Conservation (phyloP, 2,329 filamentous ascomycete species). For the Calonectria montana region DNA sequence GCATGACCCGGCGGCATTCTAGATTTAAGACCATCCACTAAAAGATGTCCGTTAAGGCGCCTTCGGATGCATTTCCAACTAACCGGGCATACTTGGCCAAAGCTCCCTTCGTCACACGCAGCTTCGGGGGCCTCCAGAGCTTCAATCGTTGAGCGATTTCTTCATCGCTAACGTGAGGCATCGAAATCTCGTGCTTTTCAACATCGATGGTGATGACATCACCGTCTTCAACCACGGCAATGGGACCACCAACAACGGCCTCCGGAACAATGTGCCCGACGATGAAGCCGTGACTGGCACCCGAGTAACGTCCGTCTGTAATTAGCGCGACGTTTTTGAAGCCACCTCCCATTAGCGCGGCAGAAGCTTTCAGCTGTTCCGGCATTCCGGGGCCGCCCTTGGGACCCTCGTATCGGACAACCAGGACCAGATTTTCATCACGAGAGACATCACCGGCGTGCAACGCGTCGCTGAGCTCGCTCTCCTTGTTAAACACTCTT, state of each 20-base stretch:
- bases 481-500: conserved; percentile 87
- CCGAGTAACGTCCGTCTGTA: conserved; percentile 89
- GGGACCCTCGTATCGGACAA: conserved; percentile 92
- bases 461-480: conserved; percentile 79
- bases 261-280: conserved; percentile 93
- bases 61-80: conserved; percentile 1
- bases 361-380: conserved; percentile 87
- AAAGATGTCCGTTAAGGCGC: neutral
- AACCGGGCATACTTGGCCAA: conserved; percentile 1
- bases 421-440: conserved; percentile 78
- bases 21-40: neutral
- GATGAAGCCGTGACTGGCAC: conserved; percentile 89
- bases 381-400: conserved; percentile 95
- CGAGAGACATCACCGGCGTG: conserved; percentile 69
- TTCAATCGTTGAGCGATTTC: neutral
- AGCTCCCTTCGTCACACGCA: neutral
- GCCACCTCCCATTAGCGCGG: conserved; percentile 90
- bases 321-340: conserved; percentile 88
- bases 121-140: neutral
- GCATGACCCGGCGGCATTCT: too few relatives aligned
- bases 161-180: neutral
- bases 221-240: conserved; percentile 81
- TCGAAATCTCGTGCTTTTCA: neutral
- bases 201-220: conserved; percentile 89
- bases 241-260: conserved; percentile 86